phyloP scores from a whole-genome alignment of 257 asterid genomes.

The Solanum habrochaites region DNA sequence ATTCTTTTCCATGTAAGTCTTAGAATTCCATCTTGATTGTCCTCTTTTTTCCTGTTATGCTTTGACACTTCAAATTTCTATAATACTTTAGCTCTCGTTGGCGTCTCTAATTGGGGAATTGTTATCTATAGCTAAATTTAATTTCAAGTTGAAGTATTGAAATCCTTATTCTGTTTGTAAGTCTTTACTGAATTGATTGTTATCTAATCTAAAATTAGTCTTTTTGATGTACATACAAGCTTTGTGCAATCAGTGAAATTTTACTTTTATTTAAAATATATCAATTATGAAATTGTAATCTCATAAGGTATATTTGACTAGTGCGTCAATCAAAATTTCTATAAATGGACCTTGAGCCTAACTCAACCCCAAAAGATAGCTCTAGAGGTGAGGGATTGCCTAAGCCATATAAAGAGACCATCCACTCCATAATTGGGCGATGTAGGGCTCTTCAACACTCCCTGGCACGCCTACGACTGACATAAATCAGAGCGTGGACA shows the following conservation, averaged over 20 bases:
- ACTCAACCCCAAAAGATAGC: not conserved
- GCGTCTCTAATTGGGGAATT: not conserved
- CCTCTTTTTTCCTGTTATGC: not conserved
- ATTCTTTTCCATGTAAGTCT: conserved; percentile 92
- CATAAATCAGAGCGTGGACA: not conserved
- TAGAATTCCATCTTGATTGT: not conserved
- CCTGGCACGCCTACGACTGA: not conserved
- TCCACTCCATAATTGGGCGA: not conserved
- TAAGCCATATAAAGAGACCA: not conserved
- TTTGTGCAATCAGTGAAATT: not conserved
- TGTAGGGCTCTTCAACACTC: not conserved
- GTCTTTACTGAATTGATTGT: not conserved
- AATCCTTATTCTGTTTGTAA: not conserved
- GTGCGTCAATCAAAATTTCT: not conserved
- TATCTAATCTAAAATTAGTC: not conserved
- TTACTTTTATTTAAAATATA: not conserved
- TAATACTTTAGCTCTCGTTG: not conserved
- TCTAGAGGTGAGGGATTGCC: not conserved
- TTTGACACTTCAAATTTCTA: not conserved
- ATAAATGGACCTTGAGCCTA: not conserved
- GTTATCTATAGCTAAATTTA: not conserved
- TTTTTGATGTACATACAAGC: not conserved
- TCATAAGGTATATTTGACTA: not conserved
- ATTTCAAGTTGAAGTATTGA: not conserved
- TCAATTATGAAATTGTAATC: not conserved